Evolutionary conservation across 306 rosid species (phyloP).

Genomic region (Macrotyloma uniflorum): DNA sequence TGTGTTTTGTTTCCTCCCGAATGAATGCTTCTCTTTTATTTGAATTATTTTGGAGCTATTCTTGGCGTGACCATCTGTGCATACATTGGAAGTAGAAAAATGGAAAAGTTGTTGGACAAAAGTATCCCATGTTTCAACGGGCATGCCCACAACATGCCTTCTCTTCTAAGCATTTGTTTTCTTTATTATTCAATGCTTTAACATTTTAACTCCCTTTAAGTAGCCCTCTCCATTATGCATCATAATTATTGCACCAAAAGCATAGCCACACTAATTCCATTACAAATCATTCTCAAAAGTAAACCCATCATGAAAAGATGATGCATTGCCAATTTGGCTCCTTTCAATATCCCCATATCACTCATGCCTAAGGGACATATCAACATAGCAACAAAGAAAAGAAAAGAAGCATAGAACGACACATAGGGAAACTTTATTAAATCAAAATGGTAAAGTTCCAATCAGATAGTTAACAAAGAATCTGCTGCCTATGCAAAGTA

Average conservation of each 20-base stretch:
- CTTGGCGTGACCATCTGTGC: conserved; percentile 6
- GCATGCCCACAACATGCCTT: conserved; percentile 32
- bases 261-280: conserved; percentile 25
- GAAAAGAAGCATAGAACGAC: conserved; percentile 28
- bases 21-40: too few species aligned
- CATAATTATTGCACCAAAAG: conserved; percentile 36
- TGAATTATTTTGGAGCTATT: neutral
- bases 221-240: conserved; percentile 25
- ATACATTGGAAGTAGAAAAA: neutral
- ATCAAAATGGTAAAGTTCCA: conserved; percentile 31
- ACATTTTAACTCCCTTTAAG: conserved; percentile 19
- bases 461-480: conserved; percentile 35
- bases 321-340: neutral
- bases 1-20: too few species aligned
- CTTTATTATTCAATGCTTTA: neutral
- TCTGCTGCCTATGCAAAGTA: conserved; percentile 32
- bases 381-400: conserved; percentile 36
- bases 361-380: neutral
- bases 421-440: conserved; percentile 47
- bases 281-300: conserved; percentile 30
- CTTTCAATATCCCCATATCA: conserved; percentile 20
- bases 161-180: conserved; percentile 31
- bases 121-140: conserved; percentile 19
- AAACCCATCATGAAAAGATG: conserved; percentile 38
- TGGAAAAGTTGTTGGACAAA: conserved; percentile 24